These are phyloP conservation scores for Clonostachys chloroleuca DNA, from an alignment of 2,329 filamentous ascomycete species.

Conservation along the genomic window DNA sequence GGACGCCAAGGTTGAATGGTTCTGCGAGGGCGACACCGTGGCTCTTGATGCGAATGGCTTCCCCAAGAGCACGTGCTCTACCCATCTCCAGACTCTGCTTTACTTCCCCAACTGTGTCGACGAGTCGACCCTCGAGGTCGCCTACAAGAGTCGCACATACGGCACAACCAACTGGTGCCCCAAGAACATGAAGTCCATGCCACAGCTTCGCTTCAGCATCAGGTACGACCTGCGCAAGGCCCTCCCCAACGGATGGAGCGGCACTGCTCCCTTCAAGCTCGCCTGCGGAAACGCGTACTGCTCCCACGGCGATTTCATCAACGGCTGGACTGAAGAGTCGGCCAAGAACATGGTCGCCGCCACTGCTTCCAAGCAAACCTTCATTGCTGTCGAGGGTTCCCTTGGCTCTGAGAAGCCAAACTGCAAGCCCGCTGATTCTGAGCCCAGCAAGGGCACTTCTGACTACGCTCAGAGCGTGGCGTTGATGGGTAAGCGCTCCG, in stretches of 20 bases:
- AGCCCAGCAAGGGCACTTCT: conserved; percentile 31
- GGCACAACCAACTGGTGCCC: conserved; percentile 22
- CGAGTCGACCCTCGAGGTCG: conserved; percentile 10
- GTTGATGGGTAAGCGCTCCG: too few species aligned
- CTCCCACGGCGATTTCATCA: conserved; percentile 40
- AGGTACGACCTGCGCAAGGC: conserved; percentile 27
- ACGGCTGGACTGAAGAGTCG: conserved; percentile 34
- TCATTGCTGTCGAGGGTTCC: conserved; percentile 17
- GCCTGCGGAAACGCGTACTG: conserved; percentile 29
- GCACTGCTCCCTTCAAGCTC: conserved; percentile 31
- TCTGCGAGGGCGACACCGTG: conserved; percentile 20
- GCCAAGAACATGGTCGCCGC: conserved; percentile 33
- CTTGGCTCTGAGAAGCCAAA: conserved; percentile 9
- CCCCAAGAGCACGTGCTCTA: conserved; percentile 14
- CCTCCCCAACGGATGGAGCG: conserved; percentile 32
- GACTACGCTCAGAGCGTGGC: conserved; percentile 16
- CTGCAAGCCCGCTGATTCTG: conserved; percentile 28
- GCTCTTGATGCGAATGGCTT: conserved; percentile 15
- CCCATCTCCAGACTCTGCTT: conserved; percentile 13
- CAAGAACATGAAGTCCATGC: conserved; percentile 32
- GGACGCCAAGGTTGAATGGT: conserved; percentile 12
- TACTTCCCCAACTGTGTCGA: conserved; percentile 16
- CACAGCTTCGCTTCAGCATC: conserved; percentile 37
- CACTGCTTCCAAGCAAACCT: conserved; percentile 23
- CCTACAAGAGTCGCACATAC: conserved; percentile 4